Conservation (phyloP, 805 yeast genomes). For the Metschnikowia arizonensis region DNA sequence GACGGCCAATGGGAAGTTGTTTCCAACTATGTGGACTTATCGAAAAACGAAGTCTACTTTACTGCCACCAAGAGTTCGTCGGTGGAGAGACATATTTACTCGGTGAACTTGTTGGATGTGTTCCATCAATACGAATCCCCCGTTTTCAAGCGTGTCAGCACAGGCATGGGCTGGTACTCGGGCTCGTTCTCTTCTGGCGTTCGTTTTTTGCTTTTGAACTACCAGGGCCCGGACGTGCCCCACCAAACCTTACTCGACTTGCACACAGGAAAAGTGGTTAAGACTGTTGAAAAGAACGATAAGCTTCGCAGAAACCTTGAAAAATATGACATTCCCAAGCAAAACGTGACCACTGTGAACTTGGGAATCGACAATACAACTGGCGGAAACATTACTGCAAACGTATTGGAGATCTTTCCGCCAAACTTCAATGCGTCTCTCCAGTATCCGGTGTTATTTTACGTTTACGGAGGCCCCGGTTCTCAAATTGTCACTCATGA, state of each 20-base stretch:
- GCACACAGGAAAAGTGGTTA: slow-evolving; percentile 28
- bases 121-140: slow-evolving; percentile 34
- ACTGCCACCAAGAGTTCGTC: slow-evolving; percentile 74
- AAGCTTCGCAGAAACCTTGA: slow-evolving; percentile 36
- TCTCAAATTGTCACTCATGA: slow-evolving; percentile 73
- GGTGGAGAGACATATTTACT: slow-evolving; percentile 77
- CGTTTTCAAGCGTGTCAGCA: slow-evolving; percentile 30
- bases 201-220: slow-evolving; percentile 64
- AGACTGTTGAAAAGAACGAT: slow-evolving; percentile 46
- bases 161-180: slow-evolving; percentile 52
- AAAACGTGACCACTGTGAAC: slow-evolving; percentile 48
- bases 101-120: slow-evolving; percentile 49
- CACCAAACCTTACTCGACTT: slow-evolving; percentile 62
- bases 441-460: slow-evolving; percentile 83
- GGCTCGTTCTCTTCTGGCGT: slow-evolving; percentile 79
- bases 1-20: slow-evolving; percentile 85
- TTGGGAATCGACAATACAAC: slow-evolving; percentile 48
- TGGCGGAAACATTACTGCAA: slow-evolving; percentile 46
- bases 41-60: slow-evolving; percentile 51
- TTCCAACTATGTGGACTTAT: slow-evolving; percentile 33
- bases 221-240: slow-evolving; percentile 78
- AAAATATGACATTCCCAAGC: slow-evolving; percentile 55
- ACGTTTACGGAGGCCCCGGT: slow-evolving; percentile 94
- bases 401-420: slow-evolving; percentile 76
- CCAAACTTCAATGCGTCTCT: slow-evolving; percentile 56